Evolutionary conservation across 2,329 filamentous ascomycete species (phyloP).

Genomic region (Nigrospora oryzae): DNA sequence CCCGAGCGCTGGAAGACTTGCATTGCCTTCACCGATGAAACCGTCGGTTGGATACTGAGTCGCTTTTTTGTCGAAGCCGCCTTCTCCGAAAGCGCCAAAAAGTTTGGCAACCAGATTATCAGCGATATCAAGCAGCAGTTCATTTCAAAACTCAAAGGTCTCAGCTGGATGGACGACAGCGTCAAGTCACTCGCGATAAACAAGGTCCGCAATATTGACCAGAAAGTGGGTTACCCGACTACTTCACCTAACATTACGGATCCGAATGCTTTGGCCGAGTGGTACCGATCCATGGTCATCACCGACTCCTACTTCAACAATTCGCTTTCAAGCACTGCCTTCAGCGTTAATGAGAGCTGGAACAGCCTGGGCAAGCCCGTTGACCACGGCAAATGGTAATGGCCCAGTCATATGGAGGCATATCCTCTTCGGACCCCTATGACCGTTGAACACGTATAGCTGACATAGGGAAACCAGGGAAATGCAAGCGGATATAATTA

Average conservation of each 20-base stretch:
- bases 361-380: constrained; percentile 49
- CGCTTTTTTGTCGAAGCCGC: constrained; percentile 63
- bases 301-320: constrained; percentile 49
- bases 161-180: constrained; percentile 51
- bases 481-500: constrained; percentile 51
- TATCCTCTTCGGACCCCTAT: not conserved
- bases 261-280: constrained; percentile 40
- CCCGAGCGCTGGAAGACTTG: constrained; percentile 62
- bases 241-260: constrained; percentile 52
- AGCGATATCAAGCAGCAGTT: constrained; percentile 62
- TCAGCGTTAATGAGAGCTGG: constrained; percentile 41
- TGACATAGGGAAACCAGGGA: constrained; percentile 9
- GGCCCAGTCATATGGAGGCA: not conserved
- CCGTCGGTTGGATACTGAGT: constrained; percentile 59
- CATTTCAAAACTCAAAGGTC: constrained; percentile 31
- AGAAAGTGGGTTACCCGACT: constrained; percentile 58
- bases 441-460: not conserved
- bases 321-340: constrained; percentile 35
- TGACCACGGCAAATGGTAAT: constrained; percentile 45
- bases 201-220: constrained; percentile 55
- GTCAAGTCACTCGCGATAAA: constrained; percentile 49
- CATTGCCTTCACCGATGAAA: constrained; percentile 45
- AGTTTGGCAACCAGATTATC: constrained; percentile 61
- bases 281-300: constrained; percentile 43
- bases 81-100: constrained; percentile 58